These are phyloP conservation scores for Aspergillus olivimuriae DNA, from an alignment of 495 filamentous ascomycete genomes.

Conservation along the genomic window DNA sequence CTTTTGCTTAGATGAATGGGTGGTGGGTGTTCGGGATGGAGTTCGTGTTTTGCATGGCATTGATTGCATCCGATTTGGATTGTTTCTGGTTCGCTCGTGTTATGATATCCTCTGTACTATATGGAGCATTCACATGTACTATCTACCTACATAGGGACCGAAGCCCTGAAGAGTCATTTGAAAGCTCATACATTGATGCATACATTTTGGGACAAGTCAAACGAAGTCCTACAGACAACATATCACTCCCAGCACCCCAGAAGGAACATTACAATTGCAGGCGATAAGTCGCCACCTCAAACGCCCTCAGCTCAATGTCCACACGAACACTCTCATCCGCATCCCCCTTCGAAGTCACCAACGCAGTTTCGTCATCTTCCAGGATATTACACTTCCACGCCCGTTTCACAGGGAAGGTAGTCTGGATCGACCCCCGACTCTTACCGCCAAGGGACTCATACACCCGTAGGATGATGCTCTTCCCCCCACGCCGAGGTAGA, in stretches of 20 bases:
- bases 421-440: slow-evolving; percentile 58
- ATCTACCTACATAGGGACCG: too few relatives aligned
- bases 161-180: too few relatives aligned
- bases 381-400: slow-evolving; percentile 74
- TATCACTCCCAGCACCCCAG: too few relatives aligned
- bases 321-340: slow-evolving; percentile 43
- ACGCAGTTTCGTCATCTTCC: slow-evolving; percentile 50
- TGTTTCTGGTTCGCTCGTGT: slow-evolving; percentile 1
- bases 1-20: slow-evolving; percentile 8
- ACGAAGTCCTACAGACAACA: background rate
- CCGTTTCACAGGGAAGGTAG: slow-evolving; percentile 61
- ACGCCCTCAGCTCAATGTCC: slow-evolving; percentile 66
- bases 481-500: slow-evolving; percentile 60
- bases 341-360: slow-evolving; percentile 40
- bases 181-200: too few relatives aligned
- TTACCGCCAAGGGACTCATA: slow-evolving; percentile 91
- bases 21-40: slow-evolving; percentile 5
- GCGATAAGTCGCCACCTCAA: slow-evolving; percentile 84
- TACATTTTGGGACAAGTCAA: too few relatives aligned
- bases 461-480: slow-evolving; percentile 72
- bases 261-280: slow-evolving; percentile 67
- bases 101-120: slow-evolving; percentile 12
- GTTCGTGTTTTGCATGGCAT: background rate
- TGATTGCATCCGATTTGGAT: too few relatives aligned
- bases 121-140: too few relatives aligned